Conservation (phyloP, 345 rosid species). For the Acer campestre region DNA sequence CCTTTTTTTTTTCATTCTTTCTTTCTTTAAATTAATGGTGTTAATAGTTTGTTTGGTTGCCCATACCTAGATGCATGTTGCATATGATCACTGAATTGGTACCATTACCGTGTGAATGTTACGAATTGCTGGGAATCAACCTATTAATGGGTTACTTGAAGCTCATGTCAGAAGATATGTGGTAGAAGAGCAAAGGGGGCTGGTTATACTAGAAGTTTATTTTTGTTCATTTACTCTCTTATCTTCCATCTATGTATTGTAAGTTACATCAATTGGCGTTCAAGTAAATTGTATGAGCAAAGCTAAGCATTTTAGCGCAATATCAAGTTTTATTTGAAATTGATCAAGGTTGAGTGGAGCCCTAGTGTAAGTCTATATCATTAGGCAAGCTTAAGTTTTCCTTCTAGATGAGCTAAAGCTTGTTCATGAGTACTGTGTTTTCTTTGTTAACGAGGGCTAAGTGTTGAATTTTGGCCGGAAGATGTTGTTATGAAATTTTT, state of each 20-base stretch:
- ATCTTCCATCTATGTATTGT: background rate
- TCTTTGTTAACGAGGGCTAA: background rate
- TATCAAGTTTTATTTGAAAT: background rate
- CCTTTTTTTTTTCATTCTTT: too few relatives aligned
- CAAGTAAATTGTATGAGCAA: background rate
- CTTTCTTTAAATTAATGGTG: background rate
- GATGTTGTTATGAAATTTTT: background rate
- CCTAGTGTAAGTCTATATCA: background rate
- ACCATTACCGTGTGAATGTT: background rate
- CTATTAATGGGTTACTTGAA: background rate
- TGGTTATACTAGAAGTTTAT: background rate
- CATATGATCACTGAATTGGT: background rate
- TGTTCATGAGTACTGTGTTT: background rate
- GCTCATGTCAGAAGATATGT: conserved; percentile 1
- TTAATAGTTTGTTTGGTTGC: background rate
- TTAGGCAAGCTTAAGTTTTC: conserved; percentile 2
- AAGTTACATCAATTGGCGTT: background rate
- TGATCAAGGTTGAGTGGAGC: conserved; percentile 3
- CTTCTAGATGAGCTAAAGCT: conserved; percentile 13
- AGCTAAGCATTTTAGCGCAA: background rate
- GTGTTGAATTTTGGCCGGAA: too few relatives aligned
- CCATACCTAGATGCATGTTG: background rate
- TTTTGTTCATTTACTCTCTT: conserved; percentile 3
- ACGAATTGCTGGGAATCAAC: background rate
- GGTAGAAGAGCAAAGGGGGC: background rate